phyloP scores from a whole-genome alignment of 106 monocot genomes.

The Allium sativum region DNA sequence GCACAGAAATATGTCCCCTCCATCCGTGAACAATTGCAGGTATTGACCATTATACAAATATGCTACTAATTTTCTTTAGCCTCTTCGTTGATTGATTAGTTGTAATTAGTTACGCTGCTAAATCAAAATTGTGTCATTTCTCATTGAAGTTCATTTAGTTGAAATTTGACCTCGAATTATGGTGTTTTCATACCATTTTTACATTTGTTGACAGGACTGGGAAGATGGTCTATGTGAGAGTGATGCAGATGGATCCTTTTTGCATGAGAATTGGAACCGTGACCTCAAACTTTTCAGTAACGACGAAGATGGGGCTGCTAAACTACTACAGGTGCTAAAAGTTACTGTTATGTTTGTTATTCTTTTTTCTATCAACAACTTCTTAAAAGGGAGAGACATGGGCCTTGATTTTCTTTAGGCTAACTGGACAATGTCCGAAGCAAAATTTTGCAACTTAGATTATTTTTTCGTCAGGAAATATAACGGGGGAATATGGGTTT shows the following conservation, averaged over 20 bases:
- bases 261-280: constrained; percentile 62
- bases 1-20: constrained; percentile 46
- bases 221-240: constrained; percentile 76
- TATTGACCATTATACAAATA: constrained; percentile 4
- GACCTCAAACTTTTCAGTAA: constrained; percentile 72
- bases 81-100: not conserved
- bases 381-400: too few relatives aligned
- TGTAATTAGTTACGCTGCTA: not conserved
- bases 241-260: constrained; percentile 61
- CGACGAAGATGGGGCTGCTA: constrained; percentile 67
- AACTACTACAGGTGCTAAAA: constrained; percentile 56
- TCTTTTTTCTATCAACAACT: too few relatives aligned
- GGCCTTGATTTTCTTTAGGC: too few relatives aligned
- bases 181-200: not conserved
- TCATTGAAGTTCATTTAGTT: not conserved
- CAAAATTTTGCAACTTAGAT: too few relatives aligned
- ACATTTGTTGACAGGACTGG: constrained; percentile 67
- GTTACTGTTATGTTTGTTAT: too few relatives aligned
- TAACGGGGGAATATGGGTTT: too few relatives aligned
- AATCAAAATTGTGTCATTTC: not conserved
- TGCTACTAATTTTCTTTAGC: too few relatives aligned
- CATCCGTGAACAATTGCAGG: constrained; percentile 66
- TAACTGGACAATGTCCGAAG: too few relatives aligned
- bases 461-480: too few relatives aligned
- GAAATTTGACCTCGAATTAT: too few relatives aligned